Conservation (phyloP, 768 basidiomycete species). For the Cyclocybe cylindracea region DNA sequence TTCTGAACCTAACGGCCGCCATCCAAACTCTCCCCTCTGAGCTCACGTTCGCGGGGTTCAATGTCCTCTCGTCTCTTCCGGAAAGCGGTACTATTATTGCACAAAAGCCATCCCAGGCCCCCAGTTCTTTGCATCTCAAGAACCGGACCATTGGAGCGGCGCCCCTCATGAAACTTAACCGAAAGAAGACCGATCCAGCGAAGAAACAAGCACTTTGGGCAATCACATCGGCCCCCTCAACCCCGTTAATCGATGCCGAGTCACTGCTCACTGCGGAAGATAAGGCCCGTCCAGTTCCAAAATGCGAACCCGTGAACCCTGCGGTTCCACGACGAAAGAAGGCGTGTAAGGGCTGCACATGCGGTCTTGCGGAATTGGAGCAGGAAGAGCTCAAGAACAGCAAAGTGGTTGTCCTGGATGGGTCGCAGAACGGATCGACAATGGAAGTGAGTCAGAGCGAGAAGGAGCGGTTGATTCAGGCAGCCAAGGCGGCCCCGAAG, state of each 20-base stretch:
- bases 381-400: constrained; percentile 68
- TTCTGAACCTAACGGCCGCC: constrained; percentile 53
- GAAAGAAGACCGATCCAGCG: constrained; percentile 54
- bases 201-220: constrained; percentile 92
- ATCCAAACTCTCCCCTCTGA: constrained; percentile 52
- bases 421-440: constrained; percentile 57
- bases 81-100: constrained; percentile 54
- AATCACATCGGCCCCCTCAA: constrained; percentile 59
- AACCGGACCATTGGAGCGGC: constrained; percentile 25
- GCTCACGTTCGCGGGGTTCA: constrained; percentile 69
- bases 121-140: constrained; percentile 46
- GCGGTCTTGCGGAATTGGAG: constrained; percentile 94
- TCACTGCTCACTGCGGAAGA: constrained; percentile 84
- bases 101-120: constrained; percentile 63
- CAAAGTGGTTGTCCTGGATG: constrained; percentile 72
- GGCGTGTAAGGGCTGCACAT: constrained; percentile 96
- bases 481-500: constrained; percentile 74
- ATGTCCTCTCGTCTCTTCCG: constrained; percentile 43
- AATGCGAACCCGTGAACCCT: constrained; percentile 65
- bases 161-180: constrained; percentile 45
- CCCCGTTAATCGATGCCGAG: constrained; percentile 80
- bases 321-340: constrained; percentile 71
- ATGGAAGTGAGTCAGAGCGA: constrained; percentile 58
- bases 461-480: constrained; percentile 63
- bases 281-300: constrained; percentile 72